phyloP scores from a whole-genome alignment of 768 basidiomycete genomes.

The Pulveroboletus frians region DNA sequence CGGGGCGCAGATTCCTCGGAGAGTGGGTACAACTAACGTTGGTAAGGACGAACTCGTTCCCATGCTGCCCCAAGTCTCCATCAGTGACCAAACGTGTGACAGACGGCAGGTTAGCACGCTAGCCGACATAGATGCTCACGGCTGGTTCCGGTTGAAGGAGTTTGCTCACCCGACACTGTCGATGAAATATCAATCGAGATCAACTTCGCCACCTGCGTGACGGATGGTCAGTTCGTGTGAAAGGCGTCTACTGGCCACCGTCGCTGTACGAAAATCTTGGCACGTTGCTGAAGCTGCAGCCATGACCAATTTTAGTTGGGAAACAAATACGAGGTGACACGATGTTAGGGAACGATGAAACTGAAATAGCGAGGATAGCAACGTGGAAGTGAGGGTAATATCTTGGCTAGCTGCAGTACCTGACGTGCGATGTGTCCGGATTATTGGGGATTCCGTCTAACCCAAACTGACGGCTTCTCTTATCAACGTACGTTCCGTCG shows the following conservation, averaged over 20 bases:
- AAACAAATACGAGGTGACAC: not conserved
- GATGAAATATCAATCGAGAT: too few species aligned
- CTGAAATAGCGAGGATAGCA: too few species aligned
- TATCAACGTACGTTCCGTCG: slow-evolving; percentile 8
- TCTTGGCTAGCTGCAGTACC: not conserved
- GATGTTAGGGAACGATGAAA: not conserved
- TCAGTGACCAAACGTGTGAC: not conserved
- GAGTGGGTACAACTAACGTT: not conserved
- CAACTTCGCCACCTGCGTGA: not conserved
- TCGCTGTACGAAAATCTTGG: not conserved
- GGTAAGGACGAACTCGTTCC: not conserved
- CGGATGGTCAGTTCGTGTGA: not conserved
- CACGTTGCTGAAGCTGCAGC: not conserved
- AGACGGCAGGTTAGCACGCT: not conserved
- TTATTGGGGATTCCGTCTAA: too few species aligned
- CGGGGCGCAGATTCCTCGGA: not conserved
- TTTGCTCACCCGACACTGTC: not conserved
- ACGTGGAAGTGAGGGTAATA: not conserved
- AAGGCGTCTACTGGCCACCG: not conserved
- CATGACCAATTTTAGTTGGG: not conserved
- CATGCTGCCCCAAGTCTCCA: too few species aligned
- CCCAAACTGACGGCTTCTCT: not conserved
- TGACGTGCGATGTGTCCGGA: too few species aligned
- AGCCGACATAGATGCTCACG: not conserved
- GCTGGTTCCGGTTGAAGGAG: not conserved